Evolutionary conservation across 352 stramenopile genomes (phyloP), one percentile per base, ranked within the genome.

Genomic region (Elongisporangium anandrum): DNA sequence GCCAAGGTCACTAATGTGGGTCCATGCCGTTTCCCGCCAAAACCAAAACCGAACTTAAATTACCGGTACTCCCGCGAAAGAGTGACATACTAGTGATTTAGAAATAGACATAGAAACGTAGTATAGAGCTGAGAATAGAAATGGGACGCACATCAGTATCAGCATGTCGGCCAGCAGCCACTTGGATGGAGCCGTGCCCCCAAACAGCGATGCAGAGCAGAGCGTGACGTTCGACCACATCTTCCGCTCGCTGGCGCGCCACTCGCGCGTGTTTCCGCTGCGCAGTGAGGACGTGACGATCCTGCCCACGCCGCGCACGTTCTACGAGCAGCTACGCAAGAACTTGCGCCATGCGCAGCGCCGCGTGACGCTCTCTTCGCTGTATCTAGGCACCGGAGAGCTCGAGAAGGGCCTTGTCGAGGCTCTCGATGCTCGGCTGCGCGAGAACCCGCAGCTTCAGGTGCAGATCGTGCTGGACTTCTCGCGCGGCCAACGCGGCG

Each of bases 381-480:
- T 92, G 22, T 92, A 92, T 60, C 49, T 92, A 10, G 83, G 83
- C 57, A 92, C 81, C 1, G 80, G 80, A 45, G 59, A 69, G 26
- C 65, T 90, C 21, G 80, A 89, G 57, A 54, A 50, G 6, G 59
- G 60, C 2, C 65, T 92, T 17, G 76, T 92, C 20, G 55, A 72
- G 12, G 61, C 75, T 22, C 63, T 92, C 19, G 64, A 60, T 6
- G 53, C 68, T 7, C 64, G 72, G 41, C 58, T 90, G 10, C 39
- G 58, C 7, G 70, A 74, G 34, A 71, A 72, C 48, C 70, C 80
- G 8, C 21, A 68, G 49, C 60, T 92, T 2, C 65, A 88, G 29
- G 79, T 90, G 55, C 65, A 70, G 19, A 75, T 92, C 15, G 77
- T 92, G 22, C 67, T 92, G 19, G 83, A 92, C 68, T 85, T 85